A percentile compares a stretch with the other conserved stretches of the same genome.
Conservation (phyloP, 2,329 filamentous ascomycete genomes). For the Grosmannia clavigera region DNA sequence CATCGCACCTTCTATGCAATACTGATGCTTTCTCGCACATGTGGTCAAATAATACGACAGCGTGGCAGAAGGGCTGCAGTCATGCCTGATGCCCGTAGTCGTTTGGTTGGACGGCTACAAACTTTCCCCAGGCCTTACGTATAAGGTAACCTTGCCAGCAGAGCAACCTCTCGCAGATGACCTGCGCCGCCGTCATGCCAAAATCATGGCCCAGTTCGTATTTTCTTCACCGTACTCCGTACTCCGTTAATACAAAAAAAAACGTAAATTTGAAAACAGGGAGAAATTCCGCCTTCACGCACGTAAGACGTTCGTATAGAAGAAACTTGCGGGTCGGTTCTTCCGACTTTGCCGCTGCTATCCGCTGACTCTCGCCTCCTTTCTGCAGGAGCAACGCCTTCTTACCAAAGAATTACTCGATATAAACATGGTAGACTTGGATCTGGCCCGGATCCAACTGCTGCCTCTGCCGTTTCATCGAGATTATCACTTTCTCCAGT, state of each 20-base stretch:
- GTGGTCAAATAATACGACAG: not conserved
- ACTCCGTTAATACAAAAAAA: too few relatives aligned
- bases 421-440: not conserved
- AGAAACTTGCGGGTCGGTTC: not conserved
- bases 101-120: not conserved
- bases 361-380: not conserved
- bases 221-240: not conserved
- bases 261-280: too few relatives aligned
- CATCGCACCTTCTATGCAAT: not conserved
- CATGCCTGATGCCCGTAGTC: not conserved
- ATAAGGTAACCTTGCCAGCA: not conserved
- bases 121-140: not conserved
- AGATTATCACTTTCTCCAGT: not conserved
- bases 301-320: too few relatives aligned
- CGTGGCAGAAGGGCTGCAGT: not conserved
- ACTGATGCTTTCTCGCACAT: not conserved
- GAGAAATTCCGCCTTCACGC: not conserved
- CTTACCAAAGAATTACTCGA: conserved; percentile 3
- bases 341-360: not conserved
- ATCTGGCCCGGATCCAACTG: not conserved
- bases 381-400: not conserved
- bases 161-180: not conserved
- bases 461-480: not conserved
- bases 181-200: too few relatives aligned
- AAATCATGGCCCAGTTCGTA: too few relatives aligned